These are phyloP conservation scores for Candida sphagnicola DNA, from an alignment of 805 yeast genomes.

Conservation along the genomic window DNA sequence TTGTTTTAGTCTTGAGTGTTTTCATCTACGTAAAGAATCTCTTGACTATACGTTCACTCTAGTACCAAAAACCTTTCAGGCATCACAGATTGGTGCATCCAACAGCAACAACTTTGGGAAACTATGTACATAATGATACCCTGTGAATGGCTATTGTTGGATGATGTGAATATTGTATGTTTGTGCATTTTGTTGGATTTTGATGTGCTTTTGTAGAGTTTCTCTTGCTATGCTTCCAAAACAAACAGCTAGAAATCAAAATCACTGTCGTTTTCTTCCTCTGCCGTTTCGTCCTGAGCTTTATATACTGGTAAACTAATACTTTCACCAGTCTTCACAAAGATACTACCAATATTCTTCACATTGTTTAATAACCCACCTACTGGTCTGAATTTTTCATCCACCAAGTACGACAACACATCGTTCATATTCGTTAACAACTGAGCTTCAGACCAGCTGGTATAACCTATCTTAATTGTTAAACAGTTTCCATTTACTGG, in stretches of 20 bases:
- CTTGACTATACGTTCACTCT: too few relatives aligned
- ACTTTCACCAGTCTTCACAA: conserved; percentile 65
- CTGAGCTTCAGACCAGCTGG: conserved; percentile 39
- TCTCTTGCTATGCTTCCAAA: too few relatives aligned
- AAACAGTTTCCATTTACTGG: conserved; percentile 62
- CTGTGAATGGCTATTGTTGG: too few relatives aligned
- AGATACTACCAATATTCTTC: conserved; percentile 45
- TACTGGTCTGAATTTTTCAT: conserved; percentile 43
- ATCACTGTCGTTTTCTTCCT: conserved; percentile 12
- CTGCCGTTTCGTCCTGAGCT: background rate
- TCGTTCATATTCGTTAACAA: conserved; percentile 51
- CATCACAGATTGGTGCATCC: too few relatives aligned
- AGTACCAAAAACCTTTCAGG: too few relatives aligned
- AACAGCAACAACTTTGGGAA: too few relatives aligned
- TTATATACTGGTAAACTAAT: conserved; percentile 53
- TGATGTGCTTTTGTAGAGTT: too few relatives aligned
- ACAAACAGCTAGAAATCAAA: conserved; percentile 12
- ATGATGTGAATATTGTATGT: too few relatives aligned
- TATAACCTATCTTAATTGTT: conserved; percentile 56
- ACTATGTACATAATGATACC: too few relatives aligned
- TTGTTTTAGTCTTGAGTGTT: too few relatives aligned
- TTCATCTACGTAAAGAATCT: too few relatives aligned
- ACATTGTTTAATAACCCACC: conserved; percentile 51
- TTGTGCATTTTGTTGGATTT: too few relatives aligned
- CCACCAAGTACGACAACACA: conserved; percentile 46